phyloP scores from a whole-genome alignment of 805 yeast genomes.

The Pichia nanzhaoensis region DNA sequence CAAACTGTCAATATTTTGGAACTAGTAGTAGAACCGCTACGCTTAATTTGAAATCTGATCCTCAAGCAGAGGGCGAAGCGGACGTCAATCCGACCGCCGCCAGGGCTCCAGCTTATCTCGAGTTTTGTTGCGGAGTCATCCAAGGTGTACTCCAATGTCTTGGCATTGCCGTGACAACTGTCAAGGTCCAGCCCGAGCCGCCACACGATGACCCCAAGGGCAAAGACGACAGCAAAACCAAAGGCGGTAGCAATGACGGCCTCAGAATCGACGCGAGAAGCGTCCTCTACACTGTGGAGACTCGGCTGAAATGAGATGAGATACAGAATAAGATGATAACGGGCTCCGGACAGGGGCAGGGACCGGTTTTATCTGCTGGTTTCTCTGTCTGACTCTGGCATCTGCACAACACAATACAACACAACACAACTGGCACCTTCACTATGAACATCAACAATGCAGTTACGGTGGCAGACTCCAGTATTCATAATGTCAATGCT shows the following conservation, averaged over 20 bases:
- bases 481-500: not conserved
- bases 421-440: no score
- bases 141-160: conserved; percentile 3
- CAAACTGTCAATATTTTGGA: conserved; percentile 1
- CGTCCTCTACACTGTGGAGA: conserved; percentile 4
- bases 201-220: not conserved
- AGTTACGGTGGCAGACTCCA: not conserved
- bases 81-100: conserved; percentile 29
- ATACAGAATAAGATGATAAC: no score
- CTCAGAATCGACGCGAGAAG: not conserved
- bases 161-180: not conserved
- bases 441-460: conserved; percentile 10
- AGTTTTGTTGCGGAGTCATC: conserved; percentile 2
- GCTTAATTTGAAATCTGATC: not conserved
- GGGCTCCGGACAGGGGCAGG: no score
- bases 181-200: not conserved
- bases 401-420: no score
- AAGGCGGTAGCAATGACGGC: not conserved
- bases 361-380: no score
- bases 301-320: not conserved
- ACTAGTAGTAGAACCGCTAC: not conserved
- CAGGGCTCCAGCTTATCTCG: conserved; percentile 49
- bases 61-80: not conserved
- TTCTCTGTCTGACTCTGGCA: no score
- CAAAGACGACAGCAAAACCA: not conserved